A percentile compares a stretch with the other conserved stretches of the same genome.
These are phyloP conservation scores for Chimonanthus praecox DNA, from an alignment of 164 flowering plant genomes.

Conservation along the genomic window DNA sequence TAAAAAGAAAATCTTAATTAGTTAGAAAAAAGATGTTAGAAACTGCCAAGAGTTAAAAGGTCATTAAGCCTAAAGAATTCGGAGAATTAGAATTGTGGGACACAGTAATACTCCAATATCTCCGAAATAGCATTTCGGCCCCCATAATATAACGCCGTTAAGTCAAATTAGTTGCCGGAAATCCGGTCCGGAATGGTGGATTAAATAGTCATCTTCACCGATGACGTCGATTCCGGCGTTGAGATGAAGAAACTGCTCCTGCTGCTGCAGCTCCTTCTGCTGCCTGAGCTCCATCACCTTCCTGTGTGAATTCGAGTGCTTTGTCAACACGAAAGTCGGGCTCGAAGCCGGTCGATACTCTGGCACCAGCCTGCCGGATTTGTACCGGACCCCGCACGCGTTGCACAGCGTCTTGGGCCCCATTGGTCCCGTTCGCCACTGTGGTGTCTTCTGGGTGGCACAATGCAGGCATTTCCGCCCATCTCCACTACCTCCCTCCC, in stretches of 20 bases:
- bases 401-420: conserved; percentile 93
- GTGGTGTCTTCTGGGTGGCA: conserved; percentile 84
- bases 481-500: conserved; percentile 1
- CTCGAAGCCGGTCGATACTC: conserved; percentile 97
- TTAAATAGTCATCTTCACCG: conserved; percentile 49
- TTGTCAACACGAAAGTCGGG: conserved; percentile 70
- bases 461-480: conserved; percentile 82
- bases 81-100: conserved; percentile 1
- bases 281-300: conserved; percentile 86
- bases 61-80: background rate
- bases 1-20: too few species aligned
- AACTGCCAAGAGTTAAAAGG: background rate
- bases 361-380: conserved; percentile 93
- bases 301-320: conserved; percentile 90
- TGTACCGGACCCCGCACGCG: conserved; percentile 90
- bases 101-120: background rate
- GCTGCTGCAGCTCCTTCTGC: conserved; percentile 58
- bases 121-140: background rate
- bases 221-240: conserved; percentile 28
- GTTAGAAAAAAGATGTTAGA: background rate
- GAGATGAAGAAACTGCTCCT: conserved; percentile 22
- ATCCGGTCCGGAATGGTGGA: conserved; percentile 42
- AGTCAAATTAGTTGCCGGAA: conserved; percentile 47
- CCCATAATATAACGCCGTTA: background rate
- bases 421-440: conserved; percentile 95